Conservation (phyloP, 129 eudicot species). For the Kitagawia praeruptora region DNA sequence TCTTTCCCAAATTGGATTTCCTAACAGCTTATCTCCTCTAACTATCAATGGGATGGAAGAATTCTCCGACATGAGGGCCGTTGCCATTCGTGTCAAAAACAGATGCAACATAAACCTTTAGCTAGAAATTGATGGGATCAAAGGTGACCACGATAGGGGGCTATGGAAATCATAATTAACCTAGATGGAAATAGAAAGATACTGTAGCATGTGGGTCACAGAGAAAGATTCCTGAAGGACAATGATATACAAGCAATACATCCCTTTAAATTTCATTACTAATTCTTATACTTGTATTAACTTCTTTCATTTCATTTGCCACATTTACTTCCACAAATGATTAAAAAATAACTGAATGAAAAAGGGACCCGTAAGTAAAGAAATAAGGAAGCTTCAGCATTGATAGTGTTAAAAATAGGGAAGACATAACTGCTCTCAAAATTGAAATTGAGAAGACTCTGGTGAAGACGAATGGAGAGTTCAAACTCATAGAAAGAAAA, state of each 20-base stretch:
- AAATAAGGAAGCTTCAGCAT: no score
- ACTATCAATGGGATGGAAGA: no score
- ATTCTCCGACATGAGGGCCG: background rate
- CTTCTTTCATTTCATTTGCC: background rate
- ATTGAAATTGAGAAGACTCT: no score
- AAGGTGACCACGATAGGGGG: background rate
- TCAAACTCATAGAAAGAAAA: no score
- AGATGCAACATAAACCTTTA: background rate
- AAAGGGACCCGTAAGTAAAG: no score
- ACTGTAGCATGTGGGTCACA: background rate
- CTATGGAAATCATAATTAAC: background rate
- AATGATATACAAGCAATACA: no score
- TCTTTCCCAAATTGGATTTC: background rate
- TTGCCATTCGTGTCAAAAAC: background rate
- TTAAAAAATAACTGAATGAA: no score
- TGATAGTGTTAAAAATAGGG: background rate
- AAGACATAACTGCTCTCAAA: no score
- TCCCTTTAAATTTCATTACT: no score
- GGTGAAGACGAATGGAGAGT: no score
- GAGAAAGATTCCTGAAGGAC: no score
- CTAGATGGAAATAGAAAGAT: background rate
- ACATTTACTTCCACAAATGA: background rate
- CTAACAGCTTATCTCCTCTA: background rate
- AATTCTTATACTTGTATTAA: background rate
- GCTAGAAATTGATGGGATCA: background rate